A percentile compares a stretch with the other conserved stretches of the same genome.
Conservation (phyloP, 345 rosid species). For the Gossypium anomalum region DNA sequence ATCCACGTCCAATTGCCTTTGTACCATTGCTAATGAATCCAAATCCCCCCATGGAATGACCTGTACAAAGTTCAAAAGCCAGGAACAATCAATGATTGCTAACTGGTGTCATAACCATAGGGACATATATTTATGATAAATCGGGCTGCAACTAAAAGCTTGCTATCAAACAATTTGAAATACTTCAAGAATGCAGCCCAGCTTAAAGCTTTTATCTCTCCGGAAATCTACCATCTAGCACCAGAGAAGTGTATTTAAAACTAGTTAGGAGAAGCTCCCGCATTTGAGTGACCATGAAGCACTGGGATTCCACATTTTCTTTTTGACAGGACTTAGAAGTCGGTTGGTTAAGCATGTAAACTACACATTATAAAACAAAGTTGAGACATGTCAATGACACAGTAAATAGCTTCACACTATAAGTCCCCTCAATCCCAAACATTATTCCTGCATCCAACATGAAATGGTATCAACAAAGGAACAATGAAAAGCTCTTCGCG, state of each 20-base stretch:
- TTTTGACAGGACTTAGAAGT: background rate
- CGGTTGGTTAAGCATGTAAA: background rate
- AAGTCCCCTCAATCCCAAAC: background rate
- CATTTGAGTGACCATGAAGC: background rate
- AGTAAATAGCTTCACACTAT: background rate
- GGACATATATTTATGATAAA: background rate
- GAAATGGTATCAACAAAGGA: background rate
- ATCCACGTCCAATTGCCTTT: constrained; percentile 92
- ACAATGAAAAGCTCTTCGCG: background rate
- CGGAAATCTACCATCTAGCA: background rate
- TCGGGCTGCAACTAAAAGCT: background rate
- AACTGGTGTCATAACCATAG: background rate
- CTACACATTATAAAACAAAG: background rate
- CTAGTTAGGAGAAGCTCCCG: background rate
- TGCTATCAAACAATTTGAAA: too few species aligned
- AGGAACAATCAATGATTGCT: background rate
- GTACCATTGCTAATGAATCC: constrained; percentile 92
- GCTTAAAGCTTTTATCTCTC: background rate
- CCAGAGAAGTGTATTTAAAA: background rate
- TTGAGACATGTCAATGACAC: background rate
- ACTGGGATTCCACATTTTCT: background rate
- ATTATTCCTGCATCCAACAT: background rate
- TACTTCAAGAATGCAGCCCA: too few species aligned
- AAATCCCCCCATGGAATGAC: constrained; percentile 98
- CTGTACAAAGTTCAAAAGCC: constrained; percentile 25